Evolutionary conservation across 805 yeast genomes (phyloP), one percentile per base, ranked within the genome.

Genomic region (Hanseniaspora taiwanica): DNA sequence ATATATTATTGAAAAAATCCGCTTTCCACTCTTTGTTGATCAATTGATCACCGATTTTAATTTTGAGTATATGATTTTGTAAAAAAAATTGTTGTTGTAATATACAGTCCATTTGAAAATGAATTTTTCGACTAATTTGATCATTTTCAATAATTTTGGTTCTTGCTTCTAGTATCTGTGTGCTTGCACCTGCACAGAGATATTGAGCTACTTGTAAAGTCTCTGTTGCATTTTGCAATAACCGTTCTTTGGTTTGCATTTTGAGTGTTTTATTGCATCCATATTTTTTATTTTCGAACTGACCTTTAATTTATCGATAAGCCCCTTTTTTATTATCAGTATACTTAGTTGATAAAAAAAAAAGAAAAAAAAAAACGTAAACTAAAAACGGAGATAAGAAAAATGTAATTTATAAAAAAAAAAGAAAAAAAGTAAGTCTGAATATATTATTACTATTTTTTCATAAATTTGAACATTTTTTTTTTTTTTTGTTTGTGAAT

Each of bases 151-250:
- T 62, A 7, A 72, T 56, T 12, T 61, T 53, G n/a, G 50, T 52
- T 25, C 58, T 53, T 2, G 68, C 60, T 9, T 56, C 54, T 1
- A 58, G 54, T 7, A 73, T 60, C 18, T 56, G 51, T 17, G 49
- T 47, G 48, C 69, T 69, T 16, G 80, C 77, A 25, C 63, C 64
- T n/a, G 64, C 63, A 39, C 82, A 75, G 3, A 71, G 50, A 7
- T 62, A 58, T 40, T 70, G 74, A 0, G 78, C 80, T 12, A 63
- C 60, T 1, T 64, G 54, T 27, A 76, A 61, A 18, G 69, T 66
- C 41, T 53, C 57, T 35, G 68, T 65, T 0, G 81, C 76, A 49
- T 69, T 73, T 12, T 50, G 46, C 6, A 63, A 57, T 71, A 74
- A 69, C 18, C 45, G 46, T 21, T 49, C 45, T 16, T 33, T 33